Conservation (phyloP, 306 rosid genomes). For the Lathyrus tuberosus region DNA sequence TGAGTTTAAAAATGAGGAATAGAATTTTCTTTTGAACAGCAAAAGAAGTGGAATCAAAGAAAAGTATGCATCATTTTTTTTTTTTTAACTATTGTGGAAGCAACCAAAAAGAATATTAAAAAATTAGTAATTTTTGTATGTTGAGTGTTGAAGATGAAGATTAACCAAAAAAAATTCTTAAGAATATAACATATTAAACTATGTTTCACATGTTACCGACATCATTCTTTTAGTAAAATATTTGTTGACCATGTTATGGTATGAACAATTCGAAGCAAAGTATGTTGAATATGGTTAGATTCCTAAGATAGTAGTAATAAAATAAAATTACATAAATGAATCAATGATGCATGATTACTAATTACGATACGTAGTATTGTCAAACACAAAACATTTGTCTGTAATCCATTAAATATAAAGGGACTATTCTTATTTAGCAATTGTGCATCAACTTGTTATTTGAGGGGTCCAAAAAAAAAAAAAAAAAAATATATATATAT, state of each 20-base stretch:
- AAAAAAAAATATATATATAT: too few relatives aligned
- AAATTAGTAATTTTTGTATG: not conserved
- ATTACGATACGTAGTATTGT: too few relatives aligned
- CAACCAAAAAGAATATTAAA: slow-evolving; percentile 24
- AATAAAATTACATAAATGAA: not conserved
- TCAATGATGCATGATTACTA: not conserved
- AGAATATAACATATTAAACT: not conserved
- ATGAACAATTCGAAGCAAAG: not conserved
- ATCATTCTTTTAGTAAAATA: not conserved
- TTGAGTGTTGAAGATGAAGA: not conserved
- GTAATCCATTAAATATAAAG: too few relatives aligned
- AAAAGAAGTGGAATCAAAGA: slow-evolving; percentile 68
- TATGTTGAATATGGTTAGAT: not conserved
- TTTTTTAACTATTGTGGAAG: slow-evolving; percentile 31
- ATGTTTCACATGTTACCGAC: not conserved
- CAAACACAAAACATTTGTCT: too few relatives aligned
- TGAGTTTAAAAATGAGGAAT: slow-evolving; percentile 36
- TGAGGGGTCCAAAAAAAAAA: too few relatives aligned
- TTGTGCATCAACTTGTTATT: too few relatives aligned
- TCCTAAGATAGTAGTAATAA: not conserved
- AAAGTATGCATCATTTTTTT: slow-evolving; percentile 45
- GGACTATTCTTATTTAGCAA: too few relatives aligned
- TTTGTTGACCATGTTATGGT: not conserved
- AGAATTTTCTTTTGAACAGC: slow-evolving; percentile 36
- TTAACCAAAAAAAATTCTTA: not conserved